Evolutionary conservation across 257 asterid genomes (phyloP), one percentile per base, ranked within the genome.

Genomic region (Ehretia macrophylla): DNA sequence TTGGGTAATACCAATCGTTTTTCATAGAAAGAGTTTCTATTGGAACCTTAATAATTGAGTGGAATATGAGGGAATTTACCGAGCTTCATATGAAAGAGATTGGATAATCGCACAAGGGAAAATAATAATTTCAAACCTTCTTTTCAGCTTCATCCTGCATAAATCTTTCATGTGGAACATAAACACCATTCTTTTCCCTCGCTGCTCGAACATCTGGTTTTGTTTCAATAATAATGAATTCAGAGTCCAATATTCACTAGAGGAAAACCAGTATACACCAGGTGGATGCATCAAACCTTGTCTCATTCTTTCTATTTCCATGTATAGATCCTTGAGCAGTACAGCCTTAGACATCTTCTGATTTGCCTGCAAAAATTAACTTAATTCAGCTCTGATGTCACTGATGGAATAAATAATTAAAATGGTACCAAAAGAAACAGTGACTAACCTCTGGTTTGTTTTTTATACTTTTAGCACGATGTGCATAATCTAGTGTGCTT

Each of bases 101-200:
- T 27, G 3, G 6, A 10, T n/a, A 10, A 47, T 47, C 20, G 4
- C 51, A 27, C 6, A 51, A 51, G 32, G n/a, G 13, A 19, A 16
- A 48, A 48, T 48, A 48, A 48, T 48, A 48, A 5, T 19, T 32
- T 37, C 17, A 52, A 40, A 88, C 96, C 93, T 88, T 88, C 79
- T 81, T 85, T 60, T 85, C 95, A 48, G 81, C 86, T 78, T 88
- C 95, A 69, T 85, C 95, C 80, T 78, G 90, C 55, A 67, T 58
- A 67, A 83, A 88, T 69, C 95, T 85, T 77, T 88, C 95, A 59
- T 81, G 87, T 40, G 96, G 88, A 78, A 88, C 82, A 55, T 88
- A 88, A 23, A 88, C 85, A 56, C 96, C 96, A 68, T 83, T 85
- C 70, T 80, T 85, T 73, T 88, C 95, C 74, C 96, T 88, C 23